Evolutionary conservation across 768 basidiomycete genomes (phyloP), one percentile per base, ranked within the genome.

Genomic region (Boletus fagicola): DNA sequence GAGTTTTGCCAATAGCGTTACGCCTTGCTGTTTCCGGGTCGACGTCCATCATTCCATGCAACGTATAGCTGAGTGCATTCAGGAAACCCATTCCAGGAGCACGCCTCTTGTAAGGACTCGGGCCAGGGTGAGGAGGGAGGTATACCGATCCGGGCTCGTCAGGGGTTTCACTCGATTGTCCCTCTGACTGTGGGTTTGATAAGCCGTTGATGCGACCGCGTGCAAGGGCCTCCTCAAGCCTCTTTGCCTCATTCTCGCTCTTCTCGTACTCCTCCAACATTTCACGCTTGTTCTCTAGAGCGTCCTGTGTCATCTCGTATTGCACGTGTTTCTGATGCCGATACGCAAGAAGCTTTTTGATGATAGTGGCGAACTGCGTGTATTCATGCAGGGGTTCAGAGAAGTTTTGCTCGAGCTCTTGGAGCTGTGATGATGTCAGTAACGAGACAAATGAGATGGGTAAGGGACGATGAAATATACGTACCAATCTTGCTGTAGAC

Each of bases 291-390:
- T 77, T 76, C 62, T 94, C 94, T 13, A 99, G 78, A 26, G 80
- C 79, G 69, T 98, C 95, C 72, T 96, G 91, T 4, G 97, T 96
- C 83, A 97, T 90, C 74, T 99, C 97, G 67, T 88, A 95, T 71
- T 99, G 97, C 9, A 94, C 90, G 61, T 99, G 94, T 74, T 98
- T 98, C 75, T 95, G 94, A 70, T 98, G 96, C 43, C 97, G 90
- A 75, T 95, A 99, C 0, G 86, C 85, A 47, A 99, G 85, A 35
- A 98, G 77, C 67, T 90, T 90, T 80, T 93, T 95, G 76, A 99
- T 98, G 68, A 98, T 95, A 20, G 81, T 78, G 13, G 91, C 92
- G 70, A 98, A 99, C 72, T 98, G 97, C 53, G 87, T 77, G 73
- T 98, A 98, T 70, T 98, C 95, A 64, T 96, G 92, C 49, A 98